Evolutionary conservation across 345 rosid species (phyloP), one percentile per base, ranked within the genome.

Genomic region (Geranium rotundifolium): DNA sequence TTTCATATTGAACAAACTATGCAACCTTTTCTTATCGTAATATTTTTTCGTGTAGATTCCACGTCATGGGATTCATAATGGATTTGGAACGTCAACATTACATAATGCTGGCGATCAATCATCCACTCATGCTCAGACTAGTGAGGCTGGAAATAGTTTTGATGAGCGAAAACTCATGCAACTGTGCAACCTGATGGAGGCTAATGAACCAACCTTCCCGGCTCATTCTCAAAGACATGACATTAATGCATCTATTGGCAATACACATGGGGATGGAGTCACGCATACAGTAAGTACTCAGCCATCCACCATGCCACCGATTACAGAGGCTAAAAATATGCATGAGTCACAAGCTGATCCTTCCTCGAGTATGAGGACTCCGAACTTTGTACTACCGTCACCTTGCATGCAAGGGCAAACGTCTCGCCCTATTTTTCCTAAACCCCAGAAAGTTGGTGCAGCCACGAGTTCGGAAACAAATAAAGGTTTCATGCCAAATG

Each of bases 341-440:
- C 76, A 74, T 17, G 86, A 83, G 63, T 67, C 86, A 41, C 88
- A 73, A 63, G 57, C 78, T 29, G 85, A 86, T 63, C 80, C 85
- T 55, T 85, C 95, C 71, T 67, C 87, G 77, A 74, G 63, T 54
- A 87, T 91, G 79, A 68, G 67, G 76, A 71, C 70, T 68, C 30
- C 81, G 20, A 79, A 75, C 56, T 71, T 71, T 3, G 74, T 72
- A 69, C 65, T 69, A 57, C 54, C 82, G 64, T 67, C 75, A 23
- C 57, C 80, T 27, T 82, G 72, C 61, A 76, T 77, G 60, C 75
- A 77, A 58, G 87, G 83, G 58, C 81, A 72, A 56, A 73, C 76
- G 61, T 74, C 93, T 41, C 81, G 84, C 63, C 77, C 70, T 13
- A 70, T 82, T 71, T 71, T 80, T 63, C 91, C 88, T 13, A 88